These are phyloP conservation scores for Syncephalastrum racemosum DNA, from an alignment of 371 early-diverging fungal species.

Conservation along the genomic window DNA sequence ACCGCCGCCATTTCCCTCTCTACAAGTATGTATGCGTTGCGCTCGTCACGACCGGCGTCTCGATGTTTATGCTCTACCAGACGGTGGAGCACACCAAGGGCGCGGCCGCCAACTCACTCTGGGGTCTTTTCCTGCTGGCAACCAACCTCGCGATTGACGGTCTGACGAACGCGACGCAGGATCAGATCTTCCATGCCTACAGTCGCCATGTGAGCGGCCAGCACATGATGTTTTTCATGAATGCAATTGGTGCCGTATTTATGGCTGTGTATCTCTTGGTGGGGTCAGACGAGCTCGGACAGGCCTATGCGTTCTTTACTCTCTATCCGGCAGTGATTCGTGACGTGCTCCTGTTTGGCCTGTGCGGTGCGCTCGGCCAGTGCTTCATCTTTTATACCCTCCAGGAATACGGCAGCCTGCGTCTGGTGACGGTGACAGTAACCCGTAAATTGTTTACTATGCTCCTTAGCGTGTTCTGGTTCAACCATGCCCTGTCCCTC, in stretches of 20 bases:
- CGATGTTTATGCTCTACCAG: slow-evolving; percentile 90
- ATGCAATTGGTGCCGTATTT: slow-evolving; percentile 72
- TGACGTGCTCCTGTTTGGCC: slow-evolving; percentile 85
- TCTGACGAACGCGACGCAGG: slow-evolving; percentile 96
- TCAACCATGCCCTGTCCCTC: slow-evolving; percentile 70
- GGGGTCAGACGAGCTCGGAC: slow-evolving; percentile 73
- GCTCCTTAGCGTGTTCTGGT: slow-evolving; percentile 88
- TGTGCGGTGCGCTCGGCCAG: slow-evolving; percentile 97
- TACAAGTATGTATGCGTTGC: slow-evolving; percentile 86
- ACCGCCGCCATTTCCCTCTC: slow-evolving; percentile 78
- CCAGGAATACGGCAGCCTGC: slow-evolving; percentile 88
- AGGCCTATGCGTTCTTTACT: slow-evolving; percentile 76
- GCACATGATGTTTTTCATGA: slow-evolving; percentile 99
- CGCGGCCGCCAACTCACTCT: slow-evolving; percentile 55
- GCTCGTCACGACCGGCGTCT: slow-evolving; percentile 88
- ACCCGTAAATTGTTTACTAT: slow-evolving; percentile 97
- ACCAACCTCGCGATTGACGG: slow-evolving; percentile 93
- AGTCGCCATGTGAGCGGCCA: slow-evolving; percentile 70
- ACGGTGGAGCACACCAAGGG: slow-evolving; percentile 47
- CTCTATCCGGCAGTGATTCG: slow-evolving; percentile 75
- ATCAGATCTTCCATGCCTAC: slow-evolving; percentile 84
- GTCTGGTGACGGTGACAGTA: slow-evolving; percentile 92
- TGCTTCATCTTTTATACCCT: slow-evolving; percentile 96
- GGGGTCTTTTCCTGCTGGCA: slow-evolving; percentile 80
- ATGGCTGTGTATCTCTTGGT: slow-evolving; percentile 71